Conservation (phyloP, 306 rosid species). For the Begonia loranthoides region DNA sequence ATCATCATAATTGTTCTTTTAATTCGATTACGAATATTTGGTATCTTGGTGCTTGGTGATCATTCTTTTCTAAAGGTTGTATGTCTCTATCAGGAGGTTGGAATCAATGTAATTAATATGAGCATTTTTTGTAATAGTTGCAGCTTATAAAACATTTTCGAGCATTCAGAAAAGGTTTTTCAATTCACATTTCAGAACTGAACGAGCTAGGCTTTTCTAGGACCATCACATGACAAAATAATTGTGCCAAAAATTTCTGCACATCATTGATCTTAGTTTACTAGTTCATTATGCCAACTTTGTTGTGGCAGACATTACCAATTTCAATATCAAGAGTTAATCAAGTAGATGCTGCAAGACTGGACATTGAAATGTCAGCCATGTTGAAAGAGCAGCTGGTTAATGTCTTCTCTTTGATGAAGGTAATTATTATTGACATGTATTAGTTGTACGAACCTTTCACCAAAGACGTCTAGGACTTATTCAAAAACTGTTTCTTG, state of each 20-base stretch:
- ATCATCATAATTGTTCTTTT: too few relatives aligned
- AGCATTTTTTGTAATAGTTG: too few relatives aligned
- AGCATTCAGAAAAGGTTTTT: too few relatives aligned
- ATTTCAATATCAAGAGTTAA: slow-evolving; percentile 90
- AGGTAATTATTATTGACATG: slow-evolving; percentile 33
- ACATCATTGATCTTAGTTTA: not conserved
- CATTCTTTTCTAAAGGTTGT: too few relatives aligned
- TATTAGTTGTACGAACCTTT: slow-evolving; percentile 6
- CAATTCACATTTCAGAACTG: too few relatives aligned
- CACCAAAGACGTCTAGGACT: slow-evolving; percentile 10
- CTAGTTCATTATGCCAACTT: not conserved
- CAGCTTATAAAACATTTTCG: too few relatives aligned
- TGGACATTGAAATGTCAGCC: slow-evolving; percentile 94
- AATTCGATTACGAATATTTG: too few relatives aligned
- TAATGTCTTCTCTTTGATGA: slow-evolving; percentile 87
- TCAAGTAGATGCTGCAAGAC: slow-evolving; percentile 89
- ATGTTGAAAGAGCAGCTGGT: slow-evolving; percentile 97
- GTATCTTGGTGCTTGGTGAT: too few relatives aligned
- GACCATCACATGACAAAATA: too few relatives aligned
- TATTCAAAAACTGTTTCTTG: slow-evolving; percentile 16
- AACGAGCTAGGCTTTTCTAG: too few relatives aligned
- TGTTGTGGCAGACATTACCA: slow-evolving; percentile 49
- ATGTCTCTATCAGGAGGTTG: too few relatives aligned
- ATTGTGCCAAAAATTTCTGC: not conserved
- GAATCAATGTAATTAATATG: too few relatives aligned